Evolutionary conservation across 139 green algal genomes (phyloP).

Genomic region (Trebouxia sp.): DNA sequence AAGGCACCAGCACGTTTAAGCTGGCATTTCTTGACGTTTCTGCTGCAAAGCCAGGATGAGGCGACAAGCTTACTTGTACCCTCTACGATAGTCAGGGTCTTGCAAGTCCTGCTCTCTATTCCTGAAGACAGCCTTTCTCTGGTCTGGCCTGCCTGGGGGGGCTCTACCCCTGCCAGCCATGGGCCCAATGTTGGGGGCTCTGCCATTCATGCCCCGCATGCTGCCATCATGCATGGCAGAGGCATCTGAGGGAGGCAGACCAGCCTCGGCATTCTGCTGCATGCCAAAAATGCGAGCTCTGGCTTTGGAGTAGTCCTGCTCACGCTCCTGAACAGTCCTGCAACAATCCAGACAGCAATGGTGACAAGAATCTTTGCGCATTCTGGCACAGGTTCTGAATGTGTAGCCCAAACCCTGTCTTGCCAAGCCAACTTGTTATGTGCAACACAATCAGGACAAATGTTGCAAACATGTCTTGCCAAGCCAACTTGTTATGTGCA

Average conservation of each 20-base stretch:
- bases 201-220: constrained; percentile 1
- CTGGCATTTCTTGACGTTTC: too few relatives aligned
- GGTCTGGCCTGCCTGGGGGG: neutral
- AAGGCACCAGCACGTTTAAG: too few relatives aligned
- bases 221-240: neutral
- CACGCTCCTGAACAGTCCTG: constrained; percentile 39
- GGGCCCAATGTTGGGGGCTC: constrained; percentile 3
- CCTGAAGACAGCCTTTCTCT: constrained; percentile 49
- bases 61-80: neutral
- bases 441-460: too few relatives aligned
- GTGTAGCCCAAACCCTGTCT: too few relatives aligned
- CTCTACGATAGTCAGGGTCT: constrained; percentile 53
- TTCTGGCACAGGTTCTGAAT: too few relatives aligned
- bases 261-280: neutral
- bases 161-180: constrained; percentile 13
- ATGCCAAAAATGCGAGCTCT: constrained; percentile 52
- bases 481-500: too few relatives aligned
- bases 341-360: neutral
- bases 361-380: too few relatives aligned
- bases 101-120: constrained; percentile 49
- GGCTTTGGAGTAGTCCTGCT: constrained; percentile 43
- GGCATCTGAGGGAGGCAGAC: neutral
- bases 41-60: too few relatives aligned
- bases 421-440: too few relatives aligned
- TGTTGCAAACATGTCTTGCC: too few relatives aligned